These are phyloP conservation scores for Bolboschoenoplectus hybrid DNA, from an alignment of 202 grass and related monocot species.

Conservation along the genomic window DNA sequence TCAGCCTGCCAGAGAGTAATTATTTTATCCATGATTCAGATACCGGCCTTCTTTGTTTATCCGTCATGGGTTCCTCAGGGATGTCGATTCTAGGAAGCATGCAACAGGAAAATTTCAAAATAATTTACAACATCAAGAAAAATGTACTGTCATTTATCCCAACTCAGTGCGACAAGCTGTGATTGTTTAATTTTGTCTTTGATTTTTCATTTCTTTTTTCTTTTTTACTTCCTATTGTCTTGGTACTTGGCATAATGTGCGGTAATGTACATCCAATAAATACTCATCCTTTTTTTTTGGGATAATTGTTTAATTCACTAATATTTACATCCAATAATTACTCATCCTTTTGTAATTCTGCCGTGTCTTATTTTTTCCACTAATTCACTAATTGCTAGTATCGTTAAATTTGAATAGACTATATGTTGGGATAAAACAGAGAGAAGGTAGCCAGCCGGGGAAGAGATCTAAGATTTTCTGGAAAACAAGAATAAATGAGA, in stretches of 20 bases:
- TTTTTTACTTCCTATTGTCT: no score
- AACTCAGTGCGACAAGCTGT: constrained; percentile 41
- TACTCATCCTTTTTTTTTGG: background rate
- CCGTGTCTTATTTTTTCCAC: background rate
- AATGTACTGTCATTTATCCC: constrained; percentile 55
- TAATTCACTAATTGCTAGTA: background rate
- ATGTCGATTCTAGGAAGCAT: constrained; percentile 68
- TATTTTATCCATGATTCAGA: constrained; percentile 53
- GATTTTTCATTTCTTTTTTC: background rate
- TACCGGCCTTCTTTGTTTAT: constrained; percentile 56
- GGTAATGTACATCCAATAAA: no score
- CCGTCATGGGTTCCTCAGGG: constrained; percentile 47
- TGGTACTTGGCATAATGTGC: no score
- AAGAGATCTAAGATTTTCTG: no score
- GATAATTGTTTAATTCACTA: background rate
- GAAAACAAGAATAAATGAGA: no score
- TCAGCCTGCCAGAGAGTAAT: constrained; percentile 46
- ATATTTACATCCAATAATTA: no score
- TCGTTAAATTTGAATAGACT: background rate
- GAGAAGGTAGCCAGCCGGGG: no score
- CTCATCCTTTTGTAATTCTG: no score
- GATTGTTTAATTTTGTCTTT: background rate
- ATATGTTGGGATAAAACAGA: background rate
- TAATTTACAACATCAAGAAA: constrained; percentile 57
- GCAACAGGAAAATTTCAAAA: constrained; percentile 69